These are phyloP conservation scores for Mucor racemosus DNA, from an alignment of 371 early-diverging fungal genomes.

Conservation along the genomic window DNA sequence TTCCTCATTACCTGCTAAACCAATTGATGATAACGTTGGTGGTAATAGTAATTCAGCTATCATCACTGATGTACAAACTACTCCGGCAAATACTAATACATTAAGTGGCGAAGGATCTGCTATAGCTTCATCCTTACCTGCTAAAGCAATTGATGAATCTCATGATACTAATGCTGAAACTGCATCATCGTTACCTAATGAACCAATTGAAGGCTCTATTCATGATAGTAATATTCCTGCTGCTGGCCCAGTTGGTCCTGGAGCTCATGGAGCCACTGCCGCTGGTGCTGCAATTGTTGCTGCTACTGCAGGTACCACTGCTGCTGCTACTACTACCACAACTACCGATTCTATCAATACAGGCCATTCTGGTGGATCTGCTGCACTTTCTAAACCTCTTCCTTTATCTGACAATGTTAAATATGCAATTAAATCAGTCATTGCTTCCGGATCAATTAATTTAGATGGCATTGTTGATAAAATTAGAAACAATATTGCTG, in stretches of 20 bases:
- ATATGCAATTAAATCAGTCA: conserved; percentile 2
- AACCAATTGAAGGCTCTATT: background rate
- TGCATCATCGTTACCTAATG: background rate
- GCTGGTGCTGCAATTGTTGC: conserved; percentile 9
- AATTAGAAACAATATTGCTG: background rate
- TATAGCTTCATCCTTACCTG: background rate
- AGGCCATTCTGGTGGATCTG: background rate
- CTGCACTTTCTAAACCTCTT: conserved; percentile 4
- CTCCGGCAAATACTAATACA: background rate
- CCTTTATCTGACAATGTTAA: conserved; percentile 17
- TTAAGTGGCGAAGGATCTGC: background rate
- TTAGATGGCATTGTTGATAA: conserved; percentile 12
- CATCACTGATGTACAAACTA: background rate
- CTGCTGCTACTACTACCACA: background rate
- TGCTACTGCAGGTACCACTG: background rate
- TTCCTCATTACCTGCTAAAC: background rate
- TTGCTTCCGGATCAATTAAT: conserved; percentile 18
- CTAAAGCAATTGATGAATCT: background rate
- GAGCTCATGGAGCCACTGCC: conserved; percentile 1
- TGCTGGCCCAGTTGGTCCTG: conserved; percentile 3
- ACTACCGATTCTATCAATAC: too few species aligned
- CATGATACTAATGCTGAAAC: background rate
- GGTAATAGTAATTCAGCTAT: background rate
- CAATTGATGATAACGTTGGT: background rate
- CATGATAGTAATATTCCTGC: background rate